Conservation (phyloP, 2,329 filamentous ascomycete genomes). For the Mollisiaceae sp. region DNA sequence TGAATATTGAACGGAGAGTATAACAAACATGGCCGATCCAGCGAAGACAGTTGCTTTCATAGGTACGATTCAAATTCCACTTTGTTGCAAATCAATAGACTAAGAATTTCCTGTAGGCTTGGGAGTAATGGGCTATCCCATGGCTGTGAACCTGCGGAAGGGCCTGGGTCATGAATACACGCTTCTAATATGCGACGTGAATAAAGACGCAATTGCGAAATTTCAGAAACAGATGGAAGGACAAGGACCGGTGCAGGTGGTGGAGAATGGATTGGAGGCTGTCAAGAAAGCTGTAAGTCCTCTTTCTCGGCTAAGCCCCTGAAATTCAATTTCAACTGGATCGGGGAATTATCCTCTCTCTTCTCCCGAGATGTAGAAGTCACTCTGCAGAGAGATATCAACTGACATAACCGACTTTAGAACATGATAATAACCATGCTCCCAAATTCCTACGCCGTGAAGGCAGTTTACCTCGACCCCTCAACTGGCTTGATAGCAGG, state of each 20-base stretch:
- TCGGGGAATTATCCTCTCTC: no score
- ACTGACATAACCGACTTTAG: slow-evolving; percentile 45
- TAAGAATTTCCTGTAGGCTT: slow-evolving; percentile 44
- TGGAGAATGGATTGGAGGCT: slow-evolving; percentile 61
- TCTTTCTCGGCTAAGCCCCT: neutral
- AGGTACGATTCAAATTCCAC: slow-evolving; percentile 47
- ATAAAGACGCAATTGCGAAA: slow-evolving; percentile 56
- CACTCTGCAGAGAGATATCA: neutral
- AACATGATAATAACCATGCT: slow-evolving; percentile 70
- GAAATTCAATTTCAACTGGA: neutral
- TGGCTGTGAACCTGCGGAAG: slow-evolving; percentile 69
- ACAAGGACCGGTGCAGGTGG: slow-evolving; percentile 54
- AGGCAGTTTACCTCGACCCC: slow-evolving; percentile 60
- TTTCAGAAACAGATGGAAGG: slow-evolving; percentile 59
- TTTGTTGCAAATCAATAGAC: neutral
- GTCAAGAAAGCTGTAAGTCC: slow-evolving; percentile 50
- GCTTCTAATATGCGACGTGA: slow-evolving; percentile 67
- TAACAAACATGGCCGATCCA: slow-evolving; percentile 22
- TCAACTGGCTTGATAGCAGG: slow-evolving; percentile 56
- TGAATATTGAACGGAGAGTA: neutral
- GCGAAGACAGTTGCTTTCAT: slow-evolving; percentile 42
- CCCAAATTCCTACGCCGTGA: slow-evolving; percentile 70
- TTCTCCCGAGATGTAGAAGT: no score
- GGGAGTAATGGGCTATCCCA: slow-evolving; percentile 60
- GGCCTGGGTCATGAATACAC: slow-evolving; percentile 65